Base-by-base conservation (phyloP, 2,329 filamentous ascomycete species). In the Alternaria incomplexa region DNA sequence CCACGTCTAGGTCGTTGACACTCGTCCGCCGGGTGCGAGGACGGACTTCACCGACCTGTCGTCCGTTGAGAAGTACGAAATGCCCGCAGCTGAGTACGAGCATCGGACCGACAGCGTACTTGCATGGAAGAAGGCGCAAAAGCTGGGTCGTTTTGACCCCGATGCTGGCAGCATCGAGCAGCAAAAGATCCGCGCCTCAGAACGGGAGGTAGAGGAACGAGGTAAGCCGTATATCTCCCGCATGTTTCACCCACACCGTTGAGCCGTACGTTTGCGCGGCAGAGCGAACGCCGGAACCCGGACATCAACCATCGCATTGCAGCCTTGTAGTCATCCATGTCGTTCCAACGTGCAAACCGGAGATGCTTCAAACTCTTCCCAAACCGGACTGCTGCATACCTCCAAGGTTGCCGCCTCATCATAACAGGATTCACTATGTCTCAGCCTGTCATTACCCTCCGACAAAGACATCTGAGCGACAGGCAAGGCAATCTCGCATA, bases 71-170 rank as follows among this genome's bases (percentile, higher is more conserved):
- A 97, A 97, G 83, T 98, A 96, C 80, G 88, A 91, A 66, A 91
- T 99, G 86, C 92, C 93, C n/a, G 85, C 87, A 56, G 86, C 90
- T 53, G 91, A 94, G 76, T 99, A 99, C 81, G 93, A 93, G 78
- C 88, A 89, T 74, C 93, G 94, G 76, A 85, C 89, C 46, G 93
- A 97, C 81, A 95, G 91, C 4, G 96, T 99, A 13, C 87, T 97
- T 23, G 92, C 94, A 6, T 98, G 93, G 93, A 99, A 99, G 83
- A 95, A 92, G 82, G 84, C 89, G n/a, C 90, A 97, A 80, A 94
- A 96, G 79, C 88, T 98, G n/a, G 96, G 96, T 54, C 92, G 96
- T 36, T 99, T 99, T 81, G 93, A 98, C 77, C 96, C 96, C 12
- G 86, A 90, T 71, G 93, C 93, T 8, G 89, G 91, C 17, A 88